A percentile compares a stretch with the other conserved stretches of the same genome.
Conservation (phyloP, 139 green algal species). For the Chloropicon primus region DNA sequence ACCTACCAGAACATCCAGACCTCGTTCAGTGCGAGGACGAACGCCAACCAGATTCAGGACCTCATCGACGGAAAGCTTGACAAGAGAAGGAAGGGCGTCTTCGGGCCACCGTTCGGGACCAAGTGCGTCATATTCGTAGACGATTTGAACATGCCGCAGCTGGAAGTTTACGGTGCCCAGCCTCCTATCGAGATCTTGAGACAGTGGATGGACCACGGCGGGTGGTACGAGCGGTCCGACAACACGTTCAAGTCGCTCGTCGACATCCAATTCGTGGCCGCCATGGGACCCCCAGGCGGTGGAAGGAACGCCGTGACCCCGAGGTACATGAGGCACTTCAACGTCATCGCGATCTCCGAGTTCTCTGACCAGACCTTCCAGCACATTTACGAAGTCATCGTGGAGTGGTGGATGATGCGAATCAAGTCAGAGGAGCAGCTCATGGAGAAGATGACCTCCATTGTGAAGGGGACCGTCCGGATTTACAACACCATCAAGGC, state of each 20-base stretch:
- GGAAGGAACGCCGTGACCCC: not conserved
- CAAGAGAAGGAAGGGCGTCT: constrained; percentile 1
- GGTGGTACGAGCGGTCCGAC: constrained; percentile 27
- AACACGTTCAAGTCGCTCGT: not conserved
- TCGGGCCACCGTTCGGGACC: constrained; percentile 3
- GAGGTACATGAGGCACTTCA: constrained; percentile 1
- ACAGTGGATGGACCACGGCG: constrained; percentile 19
- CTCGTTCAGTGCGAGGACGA: constrained; percentile 7
- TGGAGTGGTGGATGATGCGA: not conserved
- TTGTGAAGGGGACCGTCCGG: constrained; percentile 18
- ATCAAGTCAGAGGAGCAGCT: not conserved
- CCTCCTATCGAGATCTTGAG: constrained; percentile 30
- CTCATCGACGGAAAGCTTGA: constrained; percentile 8
- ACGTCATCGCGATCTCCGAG: not conserved
- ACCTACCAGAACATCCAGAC: constrained; percentile 14
- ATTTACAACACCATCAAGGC: constrained; percentile 24
- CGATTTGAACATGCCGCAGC: constrained; percentile 21
- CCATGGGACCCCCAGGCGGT: constrained; percentile 5
- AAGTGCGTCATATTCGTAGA: constrained; percentile 7
- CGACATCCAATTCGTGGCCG: not conserved
- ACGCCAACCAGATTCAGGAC: constrained; percentile 13
- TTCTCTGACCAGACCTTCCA: constrained; percentile 4
- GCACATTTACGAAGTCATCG: not conserved
- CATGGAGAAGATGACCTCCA: not conserved
- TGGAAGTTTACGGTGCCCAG: constrained; percentile 17